These are phyloP conservation scores for Aegilops umbellulata DNA, from an alignment of 176 grass and related monocot genomes.

Conservation along the genomic window DNA sequence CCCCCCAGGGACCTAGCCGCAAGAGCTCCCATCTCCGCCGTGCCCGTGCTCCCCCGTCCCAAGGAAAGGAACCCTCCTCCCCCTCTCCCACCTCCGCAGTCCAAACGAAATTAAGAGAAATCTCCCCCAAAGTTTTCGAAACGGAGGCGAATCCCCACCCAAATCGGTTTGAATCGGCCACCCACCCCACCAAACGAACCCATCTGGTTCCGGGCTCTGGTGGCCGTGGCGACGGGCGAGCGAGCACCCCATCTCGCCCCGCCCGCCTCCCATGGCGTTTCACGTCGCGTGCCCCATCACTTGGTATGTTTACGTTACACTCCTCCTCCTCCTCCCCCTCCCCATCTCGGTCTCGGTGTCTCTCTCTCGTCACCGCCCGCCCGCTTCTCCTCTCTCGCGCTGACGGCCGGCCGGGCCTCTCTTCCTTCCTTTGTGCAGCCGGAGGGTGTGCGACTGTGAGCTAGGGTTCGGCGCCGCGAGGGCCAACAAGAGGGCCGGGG, in stretches of 20 bases:
- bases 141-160: background rate
- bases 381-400: background rate
- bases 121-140: background rate
- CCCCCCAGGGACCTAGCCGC: background rate
- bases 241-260: background rate
- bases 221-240: slow-evolving; percentile 15
- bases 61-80: too few species aligned
- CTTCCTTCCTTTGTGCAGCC: slow-evolving; percentile 31
- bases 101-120: background rate
- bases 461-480: slow-evolving; percentile 52
- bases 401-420: background rate
- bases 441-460: slow-evolving; percentile 80
- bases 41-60: background rate
- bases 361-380: background rate
- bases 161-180: background rate
- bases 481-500: background rate
- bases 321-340: background rate
- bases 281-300: slow-evolving; percentile 89
- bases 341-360: background rate
- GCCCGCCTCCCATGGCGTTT: slow-evolving; percentile 62
- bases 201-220: slow-evolving; percentile 5
- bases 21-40: background rate
- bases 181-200: background rate
- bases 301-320: slow-evolving; percentile 39
- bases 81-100: background rate